These are phyloP conservation scores for Xylogone sp. DNA, from an alignment of 2,329 filamentous ascomycete species.

Conservation along the genomic window DNA sequence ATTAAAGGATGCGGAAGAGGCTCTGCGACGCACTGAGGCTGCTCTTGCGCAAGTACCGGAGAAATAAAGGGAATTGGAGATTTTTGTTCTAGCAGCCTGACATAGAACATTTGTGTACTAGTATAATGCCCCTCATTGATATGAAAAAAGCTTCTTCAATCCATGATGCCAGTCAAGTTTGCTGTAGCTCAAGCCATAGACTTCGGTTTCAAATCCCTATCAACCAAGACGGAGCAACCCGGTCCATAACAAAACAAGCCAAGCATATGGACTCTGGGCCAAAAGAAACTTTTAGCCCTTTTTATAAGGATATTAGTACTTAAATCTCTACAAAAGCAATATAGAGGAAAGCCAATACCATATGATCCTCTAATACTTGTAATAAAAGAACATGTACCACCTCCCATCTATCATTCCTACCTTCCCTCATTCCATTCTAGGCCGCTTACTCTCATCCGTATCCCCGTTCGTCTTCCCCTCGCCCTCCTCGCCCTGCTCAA, in stretches of 20 bases:
- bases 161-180: background rate
- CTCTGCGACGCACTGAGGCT: slow-evolving; percentile 14
- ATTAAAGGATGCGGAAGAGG: slow-evolving; percentile 16
- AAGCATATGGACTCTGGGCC: too few species aligned
- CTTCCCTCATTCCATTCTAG: slow-evolving; percentile 36
- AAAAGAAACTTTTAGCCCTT: too few species aligned
- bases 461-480: slow-evolving; percentile 39
- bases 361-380: too few species aligned
- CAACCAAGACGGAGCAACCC: too few species aligned
- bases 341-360: too few species aligned
- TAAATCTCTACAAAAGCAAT: too few species aligned
- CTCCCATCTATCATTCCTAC: too few species aligned
- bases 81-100: background rate
- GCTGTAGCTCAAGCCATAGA: too few species aligned
- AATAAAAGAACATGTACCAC: too few species aligned
- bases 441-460: slow-evolving; percentile 44
- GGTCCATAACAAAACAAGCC: too few species aligned
- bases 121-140: background rate
- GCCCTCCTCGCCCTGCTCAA: slow-evolving; percentile 41
- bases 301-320: too few species aligned
- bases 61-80: background rate
- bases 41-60: slow-evolving; percentile 9
- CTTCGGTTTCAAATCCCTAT: too few species aligned
- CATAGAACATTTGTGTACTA: background rate
- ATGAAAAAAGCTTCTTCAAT: background rate